A percentile compares a stretch with the other conserved stretches of the same genome.
These are phyloP conservation scores for Hericium alpestre DNA, from an alignment of 768 basidiomycete species.

Conservation along the genomic window DNA sequence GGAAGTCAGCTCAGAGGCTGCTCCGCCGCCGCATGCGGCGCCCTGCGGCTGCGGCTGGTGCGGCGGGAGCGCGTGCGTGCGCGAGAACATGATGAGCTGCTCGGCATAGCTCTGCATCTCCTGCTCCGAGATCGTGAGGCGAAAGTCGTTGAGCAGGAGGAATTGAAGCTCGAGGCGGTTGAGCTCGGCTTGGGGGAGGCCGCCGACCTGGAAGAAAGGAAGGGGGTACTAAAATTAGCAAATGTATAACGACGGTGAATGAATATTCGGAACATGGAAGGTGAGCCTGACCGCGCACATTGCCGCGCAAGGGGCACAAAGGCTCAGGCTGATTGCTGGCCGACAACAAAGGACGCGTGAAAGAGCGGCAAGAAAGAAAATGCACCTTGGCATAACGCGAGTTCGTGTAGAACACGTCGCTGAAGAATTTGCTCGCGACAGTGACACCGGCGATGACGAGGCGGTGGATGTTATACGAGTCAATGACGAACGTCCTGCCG, in stretches of 20 bases:
- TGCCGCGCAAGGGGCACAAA: background rate
- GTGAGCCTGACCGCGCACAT: background rate
- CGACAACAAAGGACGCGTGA: background rate
- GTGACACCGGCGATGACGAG: constrained; percentile 97
- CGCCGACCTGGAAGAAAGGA: constrained; percentile 62
- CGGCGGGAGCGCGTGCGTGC: constrained; percentile 17
- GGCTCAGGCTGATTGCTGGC: background rate
- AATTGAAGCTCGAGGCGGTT: constrained; percentile 98
- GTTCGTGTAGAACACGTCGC: constrained; percentile 98
- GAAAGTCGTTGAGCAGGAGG: constrained; percentile 90
- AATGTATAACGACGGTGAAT: background rate
- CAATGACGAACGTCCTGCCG: constrained; percentile 72
- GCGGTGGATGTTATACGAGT: constrained; percentile 93
- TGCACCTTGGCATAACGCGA: constrained; percentile 93
- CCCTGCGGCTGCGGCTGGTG: constrained; percentile 15
- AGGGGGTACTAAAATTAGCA: background rate
- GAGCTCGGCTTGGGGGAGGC: constrained; percentile 82
- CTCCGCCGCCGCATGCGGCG: background rate
- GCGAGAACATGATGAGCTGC: constrained; percentile 68
- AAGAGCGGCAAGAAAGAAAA: constrained; percentile 3
- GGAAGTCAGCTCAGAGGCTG: background rate
- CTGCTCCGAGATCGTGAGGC: constrained; percentile 71
- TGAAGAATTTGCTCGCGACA: constrained; percentile 98
- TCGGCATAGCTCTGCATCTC: constrained; percentile 96
- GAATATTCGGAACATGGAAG: background rate